Percentiles rank a stretch among this genome's conserved stretches.
Evolutionary conservation across 805 yeast genomes (phyloP).

Genomic region (Teunomyces gatunensis): DNA sequence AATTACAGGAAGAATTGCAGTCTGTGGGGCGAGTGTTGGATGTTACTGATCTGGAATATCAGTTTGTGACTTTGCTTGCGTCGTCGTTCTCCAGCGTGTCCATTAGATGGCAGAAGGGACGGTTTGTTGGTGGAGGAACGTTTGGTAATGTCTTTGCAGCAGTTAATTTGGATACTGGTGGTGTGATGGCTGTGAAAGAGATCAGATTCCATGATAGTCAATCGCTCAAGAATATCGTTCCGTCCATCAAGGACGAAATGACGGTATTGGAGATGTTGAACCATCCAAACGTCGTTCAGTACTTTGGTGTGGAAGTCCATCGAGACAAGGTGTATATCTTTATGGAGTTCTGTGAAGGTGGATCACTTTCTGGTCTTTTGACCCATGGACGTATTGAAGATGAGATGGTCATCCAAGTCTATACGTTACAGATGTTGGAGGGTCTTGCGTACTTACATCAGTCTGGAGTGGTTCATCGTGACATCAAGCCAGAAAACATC

Average conservation of each 20-base stretch:
- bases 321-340: conserved; percentile 91
- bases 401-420: conserved; percentile 87
- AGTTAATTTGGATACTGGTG: conserved; percentile 90
- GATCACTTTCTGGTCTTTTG: conserved; percentile 79
- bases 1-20: conserved; percentile 37
- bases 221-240: conserved; percentile 78
- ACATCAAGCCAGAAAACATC: conserved; percentile 93
- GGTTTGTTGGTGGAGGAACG: conserved; percentile 90
- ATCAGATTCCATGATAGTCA: conserved; percentile 87
- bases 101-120: conserved; percentile 96
- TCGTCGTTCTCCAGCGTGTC: conserved; percentile 86
- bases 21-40: conserved; percentile 87
- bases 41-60: conserved; percentile 82
- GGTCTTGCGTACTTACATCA: conserved; percentile 94
- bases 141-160: conserved; percentile 95
- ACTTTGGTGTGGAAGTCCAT: conserved; percentile 96
- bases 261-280: conserved; percentile 90
- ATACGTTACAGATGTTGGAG: conserved; percentile 88
- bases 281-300: conserved; percentile 95
- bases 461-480: conserved; percentile 94
- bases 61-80: conserved; percentile 80
- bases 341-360: conserved; percentile 97
- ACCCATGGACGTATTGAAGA: conserved; percentile 95
- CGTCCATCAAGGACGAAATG: conserved; percentile 94
- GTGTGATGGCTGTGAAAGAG: conserved; percentile 95